A percentile compares a stretch with the other conserved stretches of the same genome.
Conservation (phyloP, 2,329 filamentous ascomycete species). For the Arthrobotrys megalospora region DNA sequence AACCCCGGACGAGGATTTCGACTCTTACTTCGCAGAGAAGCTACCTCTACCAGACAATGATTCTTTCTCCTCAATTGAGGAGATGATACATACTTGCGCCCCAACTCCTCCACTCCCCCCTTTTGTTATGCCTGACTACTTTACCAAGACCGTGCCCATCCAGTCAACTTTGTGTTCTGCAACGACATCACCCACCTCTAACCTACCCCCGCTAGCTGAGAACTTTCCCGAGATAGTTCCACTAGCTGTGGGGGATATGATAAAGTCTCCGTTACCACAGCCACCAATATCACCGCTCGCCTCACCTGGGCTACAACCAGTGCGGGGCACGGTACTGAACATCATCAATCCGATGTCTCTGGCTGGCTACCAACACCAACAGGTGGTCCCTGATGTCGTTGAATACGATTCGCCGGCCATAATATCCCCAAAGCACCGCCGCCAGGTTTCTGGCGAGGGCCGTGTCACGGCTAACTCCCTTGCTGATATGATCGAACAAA, state of each 20-base stretch:
- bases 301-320: constrained; percentile 60
- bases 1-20: constrained; percentile 64
- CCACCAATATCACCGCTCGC: constrained; percentile 60
- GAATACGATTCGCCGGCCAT: constrained; percentile 54
- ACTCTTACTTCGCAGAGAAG: constrained; percentile 60
- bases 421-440: constrained; percentile 57
- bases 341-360: constrained; percentile 62
- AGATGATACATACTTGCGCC: constrained; percentile 51
- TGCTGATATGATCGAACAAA: constrained; percentile 65
- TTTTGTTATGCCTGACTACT: constrained; percentile 61
- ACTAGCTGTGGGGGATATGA: constrained; percentile 7
- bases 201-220: constrained; percentile 36
- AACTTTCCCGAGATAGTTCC: constrained; percentile 52
- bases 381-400: constrained; percentile 56
- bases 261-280: constrained; percentile 58
- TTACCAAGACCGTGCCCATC: constrained; percentile 51
- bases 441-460: constrained; percentile 54
- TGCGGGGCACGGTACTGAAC: constrained; percentile 57
- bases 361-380: constrained; percentile 58
- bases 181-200: constrained; percentile 52
- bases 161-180: constrained; percentile 46
- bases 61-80: constrained; percentile 62
- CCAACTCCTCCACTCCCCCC: constrained; percentile 41
- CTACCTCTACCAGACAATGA: constrained; percentile 55
- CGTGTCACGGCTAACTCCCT: constrained; percentile 63